Conservation (phyloP, 345 rosid genomes). For the Anastatica hierochuntica region DNA sequence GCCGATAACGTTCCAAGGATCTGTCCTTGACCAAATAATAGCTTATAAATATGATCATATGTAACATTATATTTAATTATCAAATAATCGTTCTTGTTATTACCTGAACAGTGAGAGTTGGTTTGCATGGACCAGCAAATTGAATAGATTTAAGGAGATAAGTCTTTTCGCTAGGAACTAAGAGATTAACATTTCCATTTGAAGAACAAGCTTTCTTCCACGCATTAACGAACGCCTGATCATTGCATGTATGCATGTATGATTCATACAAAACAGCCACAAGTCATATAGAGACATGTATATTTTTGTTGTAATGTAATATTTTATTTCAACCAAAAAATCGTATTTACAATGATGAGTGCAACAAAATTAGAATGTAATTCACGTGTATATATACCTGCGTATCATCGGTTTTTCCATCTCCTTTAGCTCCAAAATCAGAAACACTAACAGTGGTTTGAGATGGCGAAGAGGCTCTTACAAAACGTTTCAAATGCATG, state of each 20-base stretch:
- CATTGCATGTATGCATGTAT: no score
- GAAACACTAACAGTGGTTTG: conserved; percentile 31
- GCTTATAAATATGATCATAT: no score
- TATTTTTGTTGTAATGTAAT: no score
- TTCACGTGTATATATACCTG: conserved; percentile 21
- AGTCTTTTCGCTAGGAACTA: conserved; percentile 38
- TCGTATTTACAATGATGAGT: no score
- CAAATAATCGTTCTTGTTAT: no score
- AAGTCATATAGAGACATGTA: no score
- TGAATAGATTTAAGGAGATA: conserved; percentile 39
- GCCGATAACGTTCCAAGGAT: conserved; percentile 60
- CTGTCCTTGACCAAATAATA: no score
- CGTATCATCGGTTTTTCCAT: conserved; percentile 50
- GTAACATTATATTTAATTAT: no score
- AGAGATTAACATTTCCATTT: conserved; percentile 30
- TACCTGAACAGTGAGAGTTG: no score
- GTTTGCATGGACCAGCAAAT: conserved; percentile 70
- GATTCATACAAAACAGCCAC: no score
- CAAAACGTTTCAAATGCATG: conserved; percentile 1
- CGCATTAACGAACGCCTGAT: conserved; percentile 63
- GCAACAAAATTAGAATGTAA: neutral
- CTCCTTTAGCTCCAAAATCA: conserved; percentile 51
- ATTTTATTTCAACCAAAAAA: no score
- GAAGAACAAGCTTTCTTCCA: conserved; percentile 74
- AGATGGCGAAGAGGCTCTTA: conserved; percentile 4